Percentiles rank a stretch among this genome's conserved stretches.
These are phyloP conservation scores for Aspergillus ochraceus DNA, from an alignment of 2,329 filamentous ascomycete genomes.

Conservation along the genomic window DNA sequence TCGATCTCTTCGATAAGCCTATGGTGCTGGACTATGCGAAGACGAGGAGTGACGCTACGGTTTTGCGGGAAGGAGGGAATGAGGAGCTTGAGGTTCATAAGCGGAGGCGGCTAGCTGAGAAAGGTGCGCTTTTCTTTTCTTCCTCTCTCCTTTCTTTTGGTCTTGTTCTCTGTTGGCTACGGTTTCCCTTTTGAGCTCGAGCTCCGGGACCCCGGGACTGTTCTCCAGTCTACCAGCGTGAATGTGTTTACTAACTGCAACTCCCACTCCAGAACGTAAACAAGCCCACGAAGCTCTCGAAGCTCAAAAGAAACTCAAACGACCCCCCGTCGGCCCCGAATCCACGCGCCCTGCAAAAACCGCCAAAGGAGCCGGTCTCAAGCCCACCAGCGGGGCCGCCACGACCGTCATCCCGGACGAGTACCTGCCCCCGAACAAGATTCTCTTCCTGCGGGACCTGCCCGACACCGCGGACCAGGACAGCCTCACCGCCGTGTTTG, in stretches of 20 bases:
- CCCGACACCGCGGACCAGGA: constrained; percentile 85
- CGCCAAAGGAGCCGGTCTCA: constrained; percentile 71
- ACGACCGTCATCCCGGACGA: constrained; percentile 88
- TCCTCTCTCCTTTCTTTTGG: not conserved
- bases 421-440: constrained; percentile 96
- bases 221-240: too few relatives aligned
- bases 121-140: constrained; percentile 59
- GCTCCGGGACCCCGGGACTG: too few relatives aligned
- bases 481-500: constrained; percentile 75
- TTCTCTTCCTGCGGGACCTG: constrained; percentile 88
- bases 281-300: constrained; percentile 80
- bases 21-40: constrained; percentile 83
- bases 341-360: constrained; percentile 66
- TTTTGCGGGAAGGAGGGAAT: constrained; percentile 68
- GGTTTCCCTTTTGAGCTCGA: too few relatives aligned
- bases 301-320: constrained; percentile 74
- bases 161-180: constrained; percentile 10
- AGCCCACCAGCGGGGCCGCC: constrained; percentile 67
- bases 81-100: constrained; percentile 90
- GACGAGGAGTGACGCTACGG: constrained; percentile 82
- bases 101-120: constrained; percentile 78
- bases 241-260: not conserved
- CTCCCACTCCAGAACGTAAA: constrained; percentile 60
- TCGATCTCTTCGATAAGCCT: constrained; percentile 87
- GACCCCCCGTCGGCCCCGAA: constrained; percentile 52